Evolutionary conservation across 805 yeast genomes (phyloP).

Genomic region (Vanderwaltozyma verrucispora): DNA sequence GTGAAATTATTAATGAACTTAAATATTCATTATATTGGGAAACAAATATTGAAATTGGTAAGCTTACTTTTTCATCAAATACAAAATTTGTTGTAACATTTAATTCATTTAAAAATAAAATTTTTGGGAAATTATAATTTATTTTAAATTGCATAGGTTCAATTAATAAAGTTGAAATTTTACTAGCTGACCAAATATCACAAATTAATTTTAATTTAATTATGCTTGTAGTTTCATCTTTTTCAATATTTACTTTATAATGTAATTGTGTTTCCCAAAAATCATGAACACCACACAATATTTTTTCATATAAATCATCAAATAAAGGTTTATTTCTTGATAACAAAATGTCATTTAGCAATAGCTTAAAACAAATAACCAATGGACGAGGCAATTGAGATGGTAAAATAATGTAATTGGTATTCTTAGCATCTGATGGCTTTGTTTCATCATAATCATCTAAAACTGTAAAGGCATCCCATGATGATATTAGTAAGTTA

Average conservation of each 20-base stretch:
- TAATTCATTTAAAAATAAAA: background rate
- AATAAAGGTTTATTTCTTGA: background rate
- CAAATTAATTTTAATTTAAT: constrained; percentile 1
- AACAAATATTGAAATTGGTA: background rate
- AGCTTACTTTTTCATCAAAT: background rate
- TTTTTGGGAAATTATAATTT: background rate
- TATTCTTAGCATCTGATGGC: background rate
- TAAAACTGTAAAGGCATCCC: no score
- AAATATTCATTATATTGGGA: constrained; percentile 20
- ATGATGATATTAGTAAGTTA: no score
- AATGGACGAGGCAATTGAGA: background rate
- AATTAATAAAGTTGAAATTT: constrained; percentile 6
- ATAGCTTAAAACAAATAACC: background rate
- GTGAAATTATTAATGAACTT: constrained; percentile 21
- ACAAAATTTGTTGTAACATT: background rate
- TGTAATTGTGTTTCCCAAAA: background rate
- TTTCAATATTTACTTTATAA: background rate
- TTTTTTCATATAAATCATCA: background rate
- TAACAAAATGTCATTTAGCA: background rate
- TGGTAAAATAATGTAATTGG: background rate
- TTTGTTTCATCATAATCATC: no score
- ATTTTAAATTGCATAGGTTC: constrained; percentile 3
- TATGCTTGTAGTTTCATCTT: background rate
- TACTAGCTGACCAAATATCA: constrained; percentile 9
- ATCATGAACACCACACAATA: background rate